Conservation (phyloP, 805 yeast genomes). For the Sugiyamaella smithiae region DNA sequence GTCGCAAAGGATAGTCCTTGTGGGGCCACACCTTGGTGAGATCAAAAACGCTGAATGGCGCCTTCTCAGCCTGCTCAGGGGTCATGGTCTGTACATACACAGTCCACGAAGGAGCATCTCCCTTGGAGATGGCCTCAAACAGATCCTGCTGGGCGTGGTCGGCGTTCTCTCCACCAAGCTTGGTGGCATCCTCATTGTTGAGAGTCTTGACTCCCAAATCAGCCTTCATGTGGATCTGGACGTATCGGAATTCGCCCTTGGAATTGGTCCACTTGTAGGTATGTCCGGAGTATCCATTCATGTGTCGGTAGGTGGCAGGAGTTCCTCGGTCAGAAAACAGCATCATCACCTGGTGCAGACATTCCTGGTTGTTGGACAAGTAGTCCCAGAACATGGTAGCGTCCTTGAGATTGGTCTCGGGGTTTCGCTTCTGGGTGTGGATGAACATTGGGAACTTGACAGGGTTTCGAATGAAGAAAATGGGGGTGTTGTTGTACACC, state of each 20-base stretch:
- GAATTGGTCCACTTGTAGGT: constrained; percentile 55
- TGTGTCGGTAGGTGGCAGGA: constrained; percentile 51
- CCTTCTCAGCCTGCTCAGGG: constrained; percentile 52
- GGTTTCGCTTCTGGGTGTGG: constrained; percentile 70
- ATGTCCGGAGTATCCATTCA: constrained; percentile 67
- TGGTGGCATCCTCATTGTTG: constrained; percentile 45
- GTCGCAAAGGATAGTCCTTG: constrained; percentile 51
- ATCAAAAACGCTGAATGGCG: constrained; percentile 48
- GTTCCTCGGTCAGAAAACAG: constrained; percentile 61
- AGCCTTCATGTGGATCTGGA: constrained; percentile 51
- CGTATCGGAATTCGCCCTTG: constrained; percentile 51
- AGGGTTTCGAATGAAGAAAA: constrained; percentile 63
- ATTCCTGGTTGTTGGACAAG: constrained; percentile 52
- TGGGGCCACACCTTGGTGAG: constrained; percentile 61
- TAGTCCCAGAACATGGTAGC: constrained; percentile 59
- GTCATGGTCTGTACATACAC: constrained; percentile 59
- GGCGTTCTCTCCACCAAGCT: constrained; percentile 48
- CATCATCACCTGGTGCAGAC: constrained; percentile 54
- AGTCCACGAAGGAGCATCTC: constrained; percentile 51
- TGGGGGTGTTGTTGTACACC: constrained; percentile 72
- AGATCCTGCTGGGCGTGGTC: constrained; percentile 48
- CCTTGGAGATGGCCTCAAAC: constrained; percentile 46
- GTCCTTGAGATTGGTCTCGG: constrained; percentile 58
- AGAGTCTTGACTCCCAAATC: constrained; percentile 51
- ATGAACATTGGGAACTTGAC: constrained; percentile 62